These are phyloP conservation scores for Oemleria cerasiformis DNA, from an alignment of 306 rosid genomes.

Conservation along the genomic window DNA sequence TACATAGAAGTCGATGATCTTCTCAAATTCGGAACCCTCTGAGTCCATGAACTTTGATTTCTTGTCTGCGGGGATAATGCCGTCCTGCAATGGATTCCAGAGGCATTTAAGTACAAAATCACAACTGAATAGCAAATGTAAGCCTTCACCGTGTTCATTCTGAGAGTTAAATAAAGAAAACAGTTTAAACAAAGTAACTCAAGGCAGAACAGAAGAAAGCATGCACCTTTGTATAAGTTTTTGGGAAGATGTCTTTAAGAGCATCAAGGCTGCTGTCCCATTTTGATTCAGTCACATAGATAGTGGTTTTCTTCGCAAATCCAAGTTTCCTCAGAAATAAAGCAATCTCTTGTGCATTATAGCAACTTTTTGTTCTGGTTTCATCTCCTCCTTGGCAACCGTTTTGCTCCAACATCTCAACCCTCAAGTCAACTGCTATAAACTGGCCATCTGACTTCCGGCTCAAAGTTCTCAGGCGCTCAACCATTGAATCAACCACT, in stretches of 20 bases:
- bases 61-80: constrained; percentile 85
- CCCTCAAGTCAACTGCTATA: constrained; percentile 82
- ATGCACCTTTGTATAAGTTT: constrained; percentile 84
- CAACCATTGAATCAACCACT: constrained; percentile 78
- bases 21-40: constrained; percentile 75
- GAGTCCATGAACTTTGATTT: constrained; percentile 64
- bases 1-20: constrained; percentile 74
- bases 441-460: constrained; percentile 86
- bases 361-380: constrained; percentile 70
- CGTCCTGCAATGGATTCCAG: constrained; percentile 63
- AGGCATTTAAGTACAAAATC: constrained; percentile 6
- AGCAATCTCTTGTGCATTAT: constrained; percentile 74
- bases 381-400: constrained; percentile 70
- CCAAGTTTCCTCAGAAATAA: constrained; percentile 76
- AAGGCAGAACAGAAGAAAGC: constrained; percentile 12
- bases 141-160: background rate
- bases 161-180: too few species aligned
- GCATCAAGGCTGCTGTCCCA: constrained; percentile 85
- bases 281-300: constrained; percentile 87
- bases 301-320: constrained; percentile 77
- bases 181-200: background rate
- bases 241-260: constrained; percentile 87
- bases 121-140: background rate
- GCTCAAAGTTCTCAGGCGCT: constrained; percentile 76
- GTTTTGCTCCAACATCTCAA: constrained; percentile 71